These are phyloP conservation scores for Puccinellia tenuiflora DNA, from an alignment of 176 grass and related monocot genomes.

Conservation along the genomic window DNA sequence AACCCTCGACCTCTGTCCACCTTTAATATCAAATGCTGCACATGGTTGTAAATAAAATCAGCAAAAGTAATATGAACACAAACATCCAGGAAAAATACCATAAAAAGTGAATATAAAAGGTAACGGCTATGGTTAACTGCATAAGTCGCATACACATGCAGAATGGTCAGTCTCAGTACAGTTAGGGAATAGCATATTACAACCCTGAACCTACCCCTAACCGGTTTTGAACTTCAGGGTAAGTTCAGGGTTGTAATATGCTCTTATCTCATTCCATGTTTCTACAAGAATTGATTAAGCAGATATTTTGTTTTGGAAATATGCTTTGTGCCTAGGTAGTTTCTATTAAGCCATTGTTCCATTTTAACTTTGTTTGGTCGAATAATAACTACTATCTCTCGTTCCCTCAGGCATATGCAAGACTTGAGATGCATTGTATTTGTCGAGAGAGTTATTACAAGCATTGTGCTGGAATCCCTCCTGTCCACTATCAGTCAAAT, in stretches of 20 bases:
- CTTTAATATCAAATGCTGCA: not conserved
- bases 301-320: not conserved
- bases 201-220: no score
- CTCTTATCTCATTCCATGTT: not conserved
- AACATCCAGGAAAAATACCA: not conserved
- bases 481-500: conserved; percentile 44
- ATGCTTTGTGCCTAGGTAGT: not conserved
- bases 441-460: conserved; percentile 71
- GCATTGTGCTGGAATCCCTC: conserved; percentile 52
- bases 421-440: conserved; percentile 85
- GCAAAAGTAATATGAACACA: not conserved
- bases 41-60: conserved; percentile 11
- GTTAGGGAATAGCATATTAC: not conserved
- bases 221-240: no score
- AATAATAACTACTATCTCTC: not conserved
- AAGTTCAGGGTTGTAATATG: no score
- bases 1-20: not conserved
- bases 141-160: not conserved
- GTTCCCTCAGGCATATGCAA: conserved; percentile 38
- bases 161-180: not conserved
- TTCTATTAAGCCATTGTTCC: not conserved
- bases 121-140: not conserved
- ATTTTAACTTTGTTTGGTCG: not conserved
- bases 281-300: not conserved
- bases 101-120: not conserved